Conservation (phyloP, 2,329 filamentous ascomycete genomes). For the Neonectria neomacrospora region DNA sequence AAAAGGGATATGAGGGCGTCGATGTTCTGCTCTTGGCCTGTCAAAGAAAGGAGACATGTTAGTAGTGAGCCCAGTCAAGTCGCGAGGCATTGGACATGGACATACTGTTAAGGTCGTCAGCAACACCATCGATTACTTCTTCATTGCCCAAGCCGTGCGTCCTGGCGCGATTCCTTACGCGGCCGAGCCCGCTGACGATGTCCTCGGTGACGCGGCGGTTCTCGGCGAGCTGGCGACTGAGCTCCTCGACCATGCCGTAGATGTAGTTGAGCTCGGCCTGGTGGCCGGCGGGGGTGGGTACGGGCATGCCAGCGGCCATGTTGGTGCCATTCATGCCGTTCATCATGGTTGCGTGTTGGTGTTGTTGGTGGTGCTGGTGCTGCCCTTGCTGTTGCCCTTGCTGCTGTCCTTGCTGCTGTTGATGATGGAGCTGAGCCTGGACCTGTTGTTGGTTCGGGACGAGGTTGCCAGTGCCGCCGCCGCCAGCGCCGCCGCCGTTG, state of each 20-base stretch:
- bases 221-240: constrained; percentile 71
- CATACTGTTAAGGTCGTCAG: constrained; percentile 67
- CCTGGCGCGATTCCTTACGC: constrained; percentile 67
- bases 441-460: constrained; percentile 30
- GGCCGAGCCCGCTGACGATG: constrained; percentile 71
- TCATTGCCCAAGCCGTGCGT: constrained; percentile 66
- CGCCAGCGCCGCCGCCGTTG: constrained; percentile 15
- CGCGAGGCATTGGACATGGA: constrained; percentile 5
- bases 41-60: constrained; percentile 1
- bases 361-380: constrained; percentile 36
- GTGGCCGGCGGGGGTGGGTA: constrained; percentile 73
- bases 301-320: constrained; percentile 59
- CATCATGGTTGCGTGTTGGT: constrained; percentile 50
- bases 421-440: constrained; percentile 33
- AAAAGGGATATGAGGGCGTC: constrained; percentile 71
- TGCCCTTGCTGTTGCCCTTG: constrained; percentile 33
- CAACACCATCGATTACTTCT: constrained; percentile 65
- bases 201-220: constrained; percentile 71
- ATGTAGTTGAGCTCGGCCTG: constrained; percentile 76
- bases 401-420: constrained; percentile 34
- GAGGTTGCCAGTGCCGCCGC: constrained; percentile 7
- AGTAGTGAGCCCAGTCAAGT: constrained; percentile 8
- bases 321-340: constrained; percentile 63
- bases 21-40: constrained; percentile 69
- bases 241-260: constrained; percentile 74